These are phyloP conservation scores for Talaromyces ruber DNA, from an alignment of 495 filamentous ascomycete species.

Conservation along the genomic window DNA sequence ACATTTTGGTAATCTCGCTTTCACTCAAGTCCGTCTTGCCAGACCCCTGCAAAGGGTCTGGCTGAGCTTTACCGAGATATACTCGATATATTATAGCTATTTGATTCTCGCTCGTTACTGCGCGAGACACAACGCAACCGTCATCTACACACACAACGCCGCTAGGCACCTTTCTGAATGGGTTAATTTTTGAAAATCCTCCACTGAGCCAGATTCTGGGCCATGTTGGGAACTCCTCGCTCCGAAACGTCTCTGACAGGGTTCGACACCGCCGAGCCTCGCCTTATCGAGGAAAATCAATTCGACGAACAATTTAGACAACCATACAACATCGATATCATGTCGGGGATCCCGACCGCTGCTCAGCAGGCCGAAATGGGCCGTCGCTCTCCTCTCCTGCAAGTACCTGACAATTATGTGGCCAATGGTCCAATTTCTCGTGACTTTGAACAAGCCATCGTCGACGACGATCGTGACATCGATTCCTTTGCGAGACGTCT, in stretches of 20 bases:
- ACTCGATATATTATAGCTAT: neutral
- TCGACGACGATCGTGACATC: slow-evolving; percentile 65
- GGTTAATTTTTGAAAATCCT: slow-evolving; percentile 2
- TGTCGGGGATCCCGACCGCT: slow-evolving; percentile 22
- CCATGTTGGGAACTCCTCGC: slow-evolving; percentile 56
- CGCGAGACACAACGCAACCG: neutral
- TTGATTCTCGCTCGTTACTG: neutral
- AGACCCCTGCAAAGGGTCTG: slow-evolving; percentile 42
- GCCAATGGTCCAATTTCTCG: slow-evolving; percentile 45
- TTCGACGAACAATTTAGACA: slow-evolving; percentile 54
- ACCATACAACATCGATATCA: slow-evolving; percentile 51
- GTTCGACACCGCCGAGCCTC: slow-evolving; percentile 69
- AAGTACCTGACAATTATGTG: slow-evolving; percentile 37
- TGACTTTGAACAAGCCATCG: slow-evolving; percentile 73
- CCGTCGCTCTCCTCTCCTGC: slow-evolving; percentile 35
- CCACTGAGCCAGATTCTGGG: slow-evolving; percentile 9
- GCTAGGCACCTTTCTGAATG: slow-evolving; percentile 4
- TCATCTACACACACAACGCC: neutral
- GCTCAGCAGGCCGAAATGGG: slow-evolving; percentile 23
- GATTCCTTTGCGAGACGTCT: slow-evolving; percentile 31
- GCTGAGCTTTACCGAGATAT: slow-evolving; percentile 12
- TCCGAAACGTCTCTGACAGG: slow-evolving; percentile 51
- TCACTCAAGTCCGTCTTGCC: slow-evolving; percentile 34
- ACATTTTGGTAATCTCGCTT: slow-evolving; percentile 21
- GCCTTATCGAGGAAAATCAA: slow-evolving; percentile 76